A percentile compares a stretch with the other conserved stretches of the same genome.
Conservation (phyloP, 768 basidiomycete genomes). For the Nidularia pulvinata region DNA sequence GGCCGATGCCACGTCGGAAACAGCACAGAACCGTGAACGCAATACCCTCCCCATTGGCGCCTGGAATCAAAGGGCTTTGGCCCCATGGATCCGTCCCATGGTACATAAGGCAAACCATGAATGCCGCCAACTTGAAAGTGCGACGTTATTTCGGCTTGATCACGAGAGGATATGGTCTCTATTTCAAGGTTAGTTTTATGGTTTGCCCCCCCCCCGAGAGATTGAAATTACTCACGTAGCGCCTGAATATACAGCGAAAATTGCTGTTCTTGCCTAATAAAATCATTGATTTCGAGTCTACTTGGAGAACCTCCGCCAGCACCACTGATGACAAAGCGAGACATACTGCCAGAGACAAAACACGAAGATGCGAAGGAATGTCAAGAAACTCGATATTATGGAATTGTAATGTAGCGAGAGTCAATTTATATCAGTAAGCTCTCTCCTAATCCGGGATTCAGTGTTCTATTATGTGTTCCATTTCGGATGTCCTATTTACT, state of each 20-base stretch:
- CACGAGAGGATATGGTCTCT: conserved; percentile 24
- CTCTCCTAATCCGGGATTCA: too few relatives aligned
- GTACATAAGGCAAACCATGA: conserved; percentile 46
- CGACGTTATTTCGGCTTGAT: conserved; percentile 28
- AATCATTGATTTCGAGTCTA: conserved; percentile 41
- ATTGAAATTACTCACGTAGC: conserved; percentile 30
- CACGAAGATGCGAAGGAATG: background rate
- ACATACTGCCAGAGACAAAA: background rate
- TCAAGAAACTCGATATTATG: background rate
- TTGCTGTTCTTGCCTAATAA: conserved; percentile 37
- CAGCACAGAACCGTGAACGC: conserved; percentile 50
- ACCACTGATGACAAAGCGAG: conserved; percentile 19
- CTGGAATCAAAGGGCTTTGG: conserved; percentile 15
- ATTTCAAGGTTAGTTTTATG: background rate
- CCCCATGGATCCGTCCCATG: conserved; percentile 39
- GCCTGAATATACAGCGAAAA: conserved; percentile 55
- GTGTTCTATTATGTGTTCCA: too few relatives aligned
- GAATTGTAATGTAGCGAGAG: too few relatives aligned
- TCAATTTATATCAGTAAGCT: too few relatives aligned
- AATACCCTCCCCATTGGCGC: conserved; percentile 43
- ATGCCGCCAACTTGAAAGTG: conserved; percentile 49
- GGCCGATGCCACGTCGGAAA: conserved; percentile 61
- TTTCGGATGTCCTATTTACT: too few relatives aligned
- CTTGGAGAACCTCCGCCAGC: conserved; percentile 25
- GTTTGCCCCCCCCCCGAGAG: background rate